Percentiles rank a stretch among this genome's conserved stretches.
Conservation (phyloP, 1,284 basidiomycete genomes). For the Sporisorium graminicola region DNA sequence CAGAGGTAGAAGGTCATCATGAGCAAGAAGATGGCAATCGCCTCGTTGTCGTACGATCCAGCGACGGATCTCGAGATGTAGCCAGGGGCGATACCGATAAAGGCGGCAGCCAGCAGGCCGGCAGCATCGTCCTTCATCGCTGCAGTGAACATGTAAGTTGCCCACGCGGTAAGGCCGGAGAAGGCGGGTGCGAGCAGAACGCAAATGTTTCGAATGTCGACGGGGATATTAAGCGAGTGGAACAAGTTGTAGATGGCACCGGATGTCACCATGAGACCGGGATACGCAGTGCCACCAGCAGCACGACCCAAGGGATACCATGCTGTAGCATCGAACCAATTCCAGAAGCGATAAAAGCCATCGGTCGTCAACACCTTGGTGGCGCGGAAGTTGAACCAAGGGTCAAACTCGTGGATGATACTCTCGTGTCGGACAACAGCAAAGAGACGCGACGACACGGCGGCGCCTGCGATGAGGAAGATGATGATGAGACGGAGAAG, state of each 20-base stretch:
- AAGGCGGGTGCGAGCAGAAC: conserved; percentile 97
- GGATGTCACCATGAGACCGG: conserved; percentile 94
- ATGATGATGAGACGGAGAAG: conserved; percentile 67
- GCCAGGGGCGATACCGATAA: conserved; percentile 94
- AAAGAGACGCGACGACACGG: conserved; percentile 94
- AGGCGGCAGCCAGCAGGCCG: conserved; percentile 94
- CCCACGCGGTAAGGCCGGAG: conserved; percentile 94
- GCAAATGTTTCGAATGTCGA: conserved; percentile 97
- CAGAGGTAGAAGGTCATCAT: conserved; percentile 99
- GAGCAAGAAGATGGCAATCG: conserved; percentile 98
- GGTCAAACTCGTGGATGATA: conserved; percentile 98
- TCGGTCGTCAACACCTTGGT: conserved; percentile 86
- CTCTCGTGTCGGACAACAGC: conserved; percentile 98
- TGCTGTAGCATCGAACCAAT: conserved; percentile 99
- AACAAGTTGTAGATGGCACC: conserved; percentile 95
- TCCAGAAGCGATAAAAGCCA: conserved; percentile 72
- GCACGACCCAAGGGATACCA: conserved; percentile 97
- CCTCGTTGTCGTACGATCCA: conserved; percentile 99
- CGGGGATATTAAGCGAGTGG: conserved; percentile 88
- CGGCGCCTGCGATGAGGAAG: conserved; percentile 75
- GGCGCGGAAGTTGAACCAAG: conserved; percentile 77
- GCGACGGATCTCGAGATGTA: conserved; percentile 99
- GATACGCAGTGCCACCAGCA: conserved; percentile 97
- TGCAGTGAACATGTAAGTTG: conserved; percentile 78
- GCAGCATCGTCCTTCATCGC: conserved; percentile 76